These are phyloP conservation scores for Sisymbrium altissimum DNA, from an alignment of 345 rosid genomes.

Conservation along the genomic window DNA sequence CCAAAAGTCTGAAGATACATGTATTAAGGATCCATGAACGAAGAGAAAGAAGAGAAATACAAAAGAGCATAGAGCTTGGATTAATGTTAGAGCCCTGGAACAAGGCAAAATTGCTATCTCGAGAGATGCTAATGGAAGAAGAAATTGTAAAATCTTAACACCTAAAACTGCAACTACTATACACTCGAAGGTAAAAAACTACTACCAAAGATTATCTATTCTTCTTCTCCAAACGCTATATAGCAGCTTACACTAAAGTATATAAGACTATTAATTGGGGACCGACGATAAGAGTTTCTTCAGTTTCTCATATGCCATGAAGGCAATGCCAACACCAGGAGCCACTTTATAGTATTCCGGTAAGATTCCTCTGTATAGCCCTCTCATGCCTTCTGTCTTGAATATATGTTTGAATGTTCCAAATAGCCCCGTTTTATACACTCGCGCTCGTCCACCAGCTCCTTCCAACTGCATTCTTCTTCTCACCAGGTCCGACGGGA, in stretches of 20 bases:
- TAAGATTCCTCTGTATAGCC: constrained; percentile 84
- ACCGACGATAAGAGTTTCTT: constrained; percentile 43
- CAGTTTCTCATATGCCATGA: constrained; percentile 84
- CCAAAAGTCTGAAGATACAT: neutral
- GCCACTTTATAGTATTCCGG: constrained; percentile 96
- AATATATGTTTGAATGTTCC: constrained; percentile 71
- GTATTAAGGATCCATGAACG: neutral
- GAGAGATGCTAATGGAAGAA: constrained; percentile 7
- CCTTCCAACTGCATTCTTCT: constrained; percentile 94
- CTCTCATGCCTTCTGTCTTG: constrained; percentile 70
- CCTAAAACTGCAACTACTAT: constrained; percentile 28
- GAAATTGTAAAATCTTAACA: constrained; percentile 5
- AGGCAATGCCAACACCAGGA: constrained; percentile 90
- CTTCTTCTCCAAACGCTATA: constrained; percentile 19
- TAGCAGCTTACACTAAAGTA: constrained; percentile 15
- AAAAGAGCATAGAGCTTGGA: constrained; percentile 11
- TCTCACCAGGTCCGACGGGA: constrained; percentile 93
- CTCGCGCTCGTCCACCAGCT: constrained; percentile 77
- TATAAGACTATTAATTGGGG: constrained; percentile 16
- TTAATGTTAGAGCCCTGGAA: constrained; percentile 18
- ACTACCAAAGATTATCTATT: neutral
- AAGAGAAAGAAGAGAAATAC: neutral
- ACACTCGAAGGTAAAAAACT: neutral
- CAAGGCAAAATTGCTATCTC: constrained; percentile 26
- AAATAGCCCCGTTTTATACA: constrained; percentile 65